Evolutionary conservation across 306 rosid species (phyloP), one percentile per base, ranked within the genome.

Genomic region (Quercus berberidifolia): DNA sequence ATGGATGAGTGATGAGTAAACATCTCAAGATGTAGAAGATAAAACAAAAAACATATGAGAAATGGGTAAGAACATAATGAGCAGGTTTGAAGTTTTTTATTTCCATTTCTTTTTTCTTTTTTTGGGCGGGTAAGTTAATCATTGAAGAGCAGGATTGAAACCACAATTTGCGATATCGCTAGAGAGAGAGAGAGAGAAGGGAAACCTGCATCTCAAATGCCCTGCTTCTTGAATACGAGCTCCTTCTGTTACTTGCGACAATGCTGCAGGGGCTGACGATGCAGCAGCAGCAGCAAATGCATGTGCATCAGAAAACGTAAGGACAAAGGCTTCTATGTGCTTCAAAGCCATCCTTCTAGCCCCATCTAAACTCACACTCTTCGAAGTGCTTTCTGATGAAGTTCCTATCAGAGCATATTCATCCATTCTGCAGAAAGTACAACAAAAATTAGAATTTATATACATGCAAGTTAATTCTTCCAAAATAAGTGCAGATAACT

Each of bases 181-280:
- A 31, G 76, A 67, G 28, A 74, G 26, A 8, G n/a, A 21, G 18
- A 14, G 67, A 75, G 77, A 82, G 78, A 69, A 78, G 60, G 74
- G 55, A 73, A 74, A 96, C 99, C 99, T 96, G 99, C 99, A 96
- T 91, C 99, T 89, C 57, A 96, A 86, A 88, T 96, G 99, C 71
- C 99, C 98, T 10, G 99, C 97, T 88, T 96, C 99, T 80, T 87
- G 96, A 81, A 96, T 96, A 55, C 99, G 96, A 55, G 98, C 94
- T 59, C 92, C 92, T 85, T 93, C 98, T 4, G 98, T 91, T 71
- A 96, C 98, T 81, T 89, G 98, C 5, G 94, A 90, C 84, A 93
- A 85, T 69, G 99, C 93, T 21, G 96, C 94, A 54, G 98, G 97
- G 23, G 98, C 94, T 23, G 91, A 90, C 21, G 99, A 96, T 35